Evolutionary conservation across 768 basidiomycete species (phyloP).

Genomic region (Cystofilobasidium ferigula): DNA sequence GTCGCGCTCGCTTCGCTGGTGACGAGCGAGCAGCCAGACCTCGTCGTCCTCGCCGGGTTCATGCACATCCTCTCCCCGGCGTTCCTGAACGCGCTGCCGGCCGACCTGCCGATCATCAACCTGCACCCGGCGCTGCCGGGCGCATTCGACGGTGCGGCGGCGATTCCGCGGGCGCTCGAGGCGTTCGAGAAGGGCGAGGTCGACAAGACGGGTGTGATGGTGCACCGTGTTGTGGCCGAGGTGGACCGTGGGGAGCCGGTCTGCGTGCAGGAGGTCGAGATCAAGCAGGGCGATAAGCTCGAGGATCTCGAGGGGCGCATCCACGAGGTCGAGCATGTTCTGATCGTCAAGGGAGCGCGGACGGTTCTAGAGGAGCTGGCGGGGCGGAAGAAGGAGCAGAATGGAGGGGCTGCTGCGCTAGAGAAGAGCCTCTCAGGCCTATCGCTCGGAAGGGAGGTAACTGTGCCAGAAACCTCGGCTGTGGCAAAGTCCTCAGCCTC

Average conservation of each 20-base stretch:
- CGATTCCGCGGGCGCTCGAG: constrained; percentile 77
- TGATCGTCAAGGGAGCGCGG: constrained; percentile 76
- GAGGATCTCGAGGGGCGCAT: constrained; percentile 51
- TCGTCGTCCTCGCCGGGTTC: constrained; percentile 94
- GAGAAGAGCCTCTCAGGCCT: too few relatives aligned
- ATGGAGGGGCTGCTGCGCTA: too few relatives aligned
- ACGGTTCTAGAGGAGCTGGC: constrained; percentile 48
- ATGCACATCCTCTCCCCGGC: constrained; percentile 86
- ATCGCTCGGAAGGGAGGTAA: too few relatives aligned
- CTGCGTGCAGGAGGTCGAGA: constrained; percentile 64
- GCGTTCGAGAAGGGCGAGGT: constrained; percentile 78
- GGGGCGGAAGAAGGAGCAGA: neutral
- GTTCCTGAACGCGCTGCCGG: constrained; percentile 46
- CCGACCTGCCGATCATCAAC: constrained; percentile 75
- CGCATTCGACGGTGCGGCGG: constrained; percentile 89
- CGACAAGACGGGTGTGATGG: constrained; percentile 70
- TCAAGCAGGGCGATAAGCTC: constrained; percentile 62
- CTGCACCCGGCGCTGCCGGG: constrained; percentile 92
- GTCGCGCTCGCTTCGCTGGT: constrained; percentile 62
- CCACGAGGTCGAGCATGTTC: constrained; percentile 74
- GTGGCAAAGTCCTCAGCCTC: too few relatives aligned
- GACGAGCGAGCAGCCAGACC: constrained; percentile 55
- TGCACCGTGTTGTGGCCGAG: constrained; percentile 82
- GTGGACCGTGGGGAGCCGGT: constrained; percentile 87
- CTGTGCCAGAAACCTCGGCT: too few relatives aligned